phyloP scores from a whole-genome alignment of 176 grass and related monocot genomes.

The Oropetium thomaeum region DNA sequence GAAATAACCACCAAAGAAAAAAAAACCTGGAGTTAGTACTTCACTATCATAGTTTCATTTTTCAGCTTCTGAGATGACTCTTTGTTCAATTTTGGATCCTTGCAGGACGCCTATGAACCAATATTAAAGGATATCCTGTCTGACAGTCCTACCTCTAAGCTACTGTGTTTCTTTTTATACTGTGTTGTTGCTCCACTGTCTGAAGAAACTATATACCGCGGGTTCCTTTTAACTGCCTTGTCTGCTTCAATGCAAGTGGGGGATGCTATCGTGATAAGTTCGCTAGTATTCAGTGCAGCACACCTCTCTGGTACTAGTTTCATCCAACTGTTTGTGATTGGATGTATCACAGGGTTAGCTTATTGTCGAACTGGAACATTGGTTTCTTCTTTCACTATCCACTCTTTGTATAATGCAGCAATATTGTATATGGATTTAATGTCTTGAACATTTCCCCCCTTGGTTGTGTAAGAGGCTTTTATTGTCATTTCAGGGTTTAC shows the following conservation, averaged over 20 bases:
- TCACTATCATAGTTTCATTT: neutral
- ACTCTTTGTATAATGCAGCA: conserved; percentile 77
- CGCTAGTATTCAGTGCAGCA: conserved; percentile 63
- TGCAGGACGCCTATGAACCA: conserved; percentile 71
- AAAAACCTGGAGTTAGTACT: neutral
- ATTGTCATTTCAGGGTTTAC: neutral
- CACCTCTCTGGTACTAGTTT: conserved; percentile 67
- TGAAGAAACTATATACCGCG: conserved; percentile 94
- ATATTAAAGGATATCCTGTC: conserved; percentile 68
- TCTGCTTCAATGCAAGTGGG: conserved; percentile 56
- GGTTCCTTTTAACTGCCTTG: conserved; percentile 75
- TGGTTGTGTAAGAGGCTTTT: neutral
- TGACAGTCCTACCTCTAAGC: conserved; percentile 35
- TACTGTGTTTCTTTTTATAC: conserved; percentile 59
- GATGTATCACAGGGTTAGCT: conserved; percentile 69
- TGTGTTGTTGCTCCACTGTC: conserved; percentile 65
- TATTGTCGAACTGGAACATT: conserved; percentile 84
- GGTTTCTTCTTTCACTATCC: conserved; percentile 55
- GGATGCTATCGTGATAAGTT: conserved; percentile 64
- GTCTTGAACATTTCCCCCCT: conserved; percentile 39
- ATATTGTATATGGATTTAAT: conserved; percentile 52
- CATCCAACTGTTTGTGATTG: conserved; percentile 64
- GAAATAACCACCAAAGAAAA: neutral
- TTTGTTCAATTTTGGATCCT: conserved; percentile 31
- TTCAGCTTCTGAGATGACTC: neutral